Percentiles rank a stretch among this genome's conserved stretches.
Conservation (phyloP, 192 early-diverging fungal species). For the Backusella mclennaniae region DNA sequence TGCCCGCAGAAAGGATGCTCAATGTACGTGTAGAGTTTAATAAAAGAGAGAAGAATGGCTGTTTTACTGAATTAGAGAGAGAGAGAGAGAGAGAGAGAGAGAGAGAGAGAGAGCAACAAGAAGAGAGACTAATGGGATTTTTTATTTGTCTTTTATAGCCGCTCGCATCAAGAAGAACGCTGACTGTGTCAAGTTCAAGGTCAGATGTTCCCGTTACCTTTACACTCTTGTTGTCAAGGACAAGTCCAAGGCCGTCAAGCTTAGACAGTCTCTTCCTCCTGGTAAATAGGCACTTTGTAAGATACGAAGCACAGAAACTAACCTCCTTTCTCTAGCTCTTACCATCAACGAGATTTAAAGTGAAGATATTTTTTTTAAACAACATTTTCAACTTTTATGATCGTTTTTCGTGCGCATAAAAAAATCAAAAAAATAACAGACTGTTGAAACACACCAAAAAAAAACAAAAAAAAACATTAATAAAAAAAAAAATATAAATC, state of each 20-base stretch:
- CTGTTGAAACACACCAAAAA: not conserved
- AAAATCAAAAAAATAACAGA: not conserved
- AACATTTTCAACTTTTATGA: not conserved
- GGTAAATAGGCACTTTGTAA: constrained; percentile 46
- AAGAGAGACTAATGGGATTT: not conserved
- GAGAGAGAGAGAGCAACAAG: not conserved
- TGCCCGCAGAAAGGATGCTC: constrained; percentile 95
- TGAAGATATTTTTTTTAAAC: not conserved
- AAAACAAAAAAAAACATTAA: not conserved
- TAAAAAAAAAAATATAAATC: not conserved
- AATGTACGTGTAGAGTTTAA: constrained; percentile 42
- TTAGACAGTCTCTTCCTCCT: constrained; percentile 94
- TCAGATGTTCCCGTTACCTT: constrained; percentile 97
- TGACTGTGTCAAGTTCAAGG: constrained; percentile 96
- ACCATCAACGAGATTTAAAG: constrained; percentile 36
- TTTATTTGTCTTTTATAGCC: constrained; percentile 35
- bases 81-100: not conserved
- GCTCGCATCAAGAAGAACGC: constrained; percentile 97
- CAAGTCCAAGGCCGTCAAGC: constrained; percentile 92
- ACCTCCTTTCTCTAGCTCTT: constrained; percentile 19
- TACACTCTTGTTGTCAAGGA: constrained; percentile 98
- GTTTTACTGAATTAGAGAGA: not conserved
- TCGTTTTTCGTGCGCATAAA: not conserved
- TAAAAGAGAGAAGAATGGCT: not conserved
- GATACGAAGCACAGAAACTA: not conserved